Conservation (phyloP, 768 basidiomycete genomes). For the Rubroboletus satanas region DNA sequence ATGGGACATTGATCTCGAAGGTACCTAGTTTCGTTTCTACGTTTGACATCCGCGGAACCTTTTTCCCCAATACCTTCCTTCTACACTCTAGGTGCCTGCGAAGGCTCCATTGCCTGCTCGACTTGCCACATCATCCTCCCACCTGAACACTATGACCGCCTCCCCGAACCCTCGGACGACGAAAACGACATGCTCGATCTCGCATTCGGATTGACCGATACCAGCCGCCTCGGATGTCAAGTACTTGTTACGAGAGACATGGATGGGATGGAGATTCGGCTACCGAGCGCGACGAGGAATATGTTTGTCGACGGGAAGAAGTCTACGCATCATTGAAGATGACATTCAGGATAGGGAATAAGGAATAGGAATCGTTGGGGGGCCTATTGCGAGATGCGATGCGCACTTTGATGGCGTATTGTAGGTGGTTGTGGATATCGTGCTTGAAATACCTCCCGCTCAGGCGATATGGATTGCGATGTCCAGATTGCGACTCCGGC, state of each 20-base stretch:
- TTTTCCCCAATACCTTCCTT: not conserved
- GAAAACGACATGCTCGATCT: constrained; percentile 99
- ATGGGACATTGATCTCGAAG: constrained; percentile 94
- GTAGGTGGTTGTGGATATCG: constrained; percentile 15
- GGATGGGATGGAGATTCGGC: constrained; percentile 78
- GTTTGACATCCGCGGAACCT: not conserved
- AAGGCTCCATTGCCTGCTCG: constrained; percentile 94
- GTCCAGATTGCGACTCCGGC: not conserved
- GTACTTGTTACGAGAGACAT: constrained; percentile 75
- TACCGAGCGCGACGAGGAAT: constrained; percentile 92
- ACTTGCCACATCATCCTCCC: constrained; percentile 86
- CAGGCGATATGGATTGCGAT: not conserved
- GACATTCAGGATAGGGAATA: not conserved
- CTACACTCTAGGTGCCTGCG: constrained; percentile 77
- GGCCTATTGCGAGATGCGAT: not conserved
- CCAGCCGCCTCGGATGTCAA: constrained; percentile 78
- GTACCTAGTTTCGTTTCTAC: constrained; percentile 39
- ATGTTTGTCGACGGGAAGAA: constrained; percentile 91
- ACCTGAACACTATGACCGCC: constrained; percentile 67
- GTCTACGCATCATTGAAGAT: constrained; percentile 42
- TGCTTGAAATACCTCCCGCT: constrained; percentile 16
- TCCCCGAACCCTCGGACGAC: constrained; percentile 94
- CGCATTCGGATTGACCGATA: constrained; percentile 95
- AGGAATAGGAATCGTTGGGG: not conserved
- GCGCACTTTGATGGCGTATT: not conserved